Evolutionary conservation across 1,284 basidiomycete genomes (phyloP).

Genomic region (Trametes hirsuta): DNA sequence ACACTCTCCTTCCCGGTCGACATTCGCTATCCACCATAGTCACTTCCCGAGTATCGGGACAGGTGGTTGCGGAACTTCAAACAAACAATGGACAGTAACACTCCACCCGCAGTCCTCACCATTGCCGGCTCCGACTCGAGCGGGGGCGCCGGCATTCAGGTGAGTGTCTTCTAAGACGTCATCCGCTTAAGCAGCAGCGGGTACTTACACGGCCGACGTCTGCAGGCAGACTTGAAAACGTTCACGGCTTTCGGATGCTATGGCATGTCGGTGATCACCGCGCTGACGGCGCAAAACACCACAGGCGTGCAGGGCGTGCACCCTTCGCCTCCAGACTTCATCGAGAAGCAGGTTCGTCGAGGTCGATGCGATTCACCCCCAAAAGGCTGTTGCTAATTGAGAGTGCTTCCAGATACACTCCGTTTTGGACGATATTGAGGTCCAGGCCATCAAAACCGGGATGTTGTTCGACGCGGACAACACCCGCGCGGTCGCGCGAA

Average conservation of each 20-base stretch:
- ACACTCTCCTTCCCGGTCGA: no score
- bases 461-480: constrained; percentile 74
- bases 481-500: constrained; percentile 46
- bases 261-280: constrained; percentile 87
- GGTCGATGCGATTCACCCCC: not conserved
- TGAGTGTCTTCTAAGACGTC: constrained; percentile 35
- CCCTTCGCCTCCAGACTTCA: constrained; percentile 66
- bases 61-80: not conserved
- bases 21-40: not conserved
- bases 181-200: not conserved
- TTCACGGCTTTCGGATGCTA: constrained; percentile 83
- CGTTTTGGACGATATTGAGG: constrained; percentile 76
- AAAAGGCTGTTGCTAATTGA: not conserved
- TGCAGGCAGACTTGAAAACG: constrained; percentile 84
- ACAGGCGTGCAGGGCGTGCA: constrained; percentile 79
- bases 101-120: constrained; percentile 51
- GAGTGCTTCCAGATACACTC: constrained; percentile 58
- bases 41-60: not conserved
- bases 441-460: constrained; percentile 87
- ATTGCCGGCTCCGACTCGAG: constrained; percentile 89
- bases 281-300: constrained; percentile 92
- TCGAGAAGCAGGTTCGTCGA: constrained; percentile 67
- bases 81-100: not conserved
- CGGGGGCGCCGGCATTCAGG: constrained; percentile 92
- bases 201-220: not conserved